These are phyloP conservation scores for Craterostigma plantagineum DNA, from an alignment of 257 asterid species.

Conservation along the genomic window DNA sequence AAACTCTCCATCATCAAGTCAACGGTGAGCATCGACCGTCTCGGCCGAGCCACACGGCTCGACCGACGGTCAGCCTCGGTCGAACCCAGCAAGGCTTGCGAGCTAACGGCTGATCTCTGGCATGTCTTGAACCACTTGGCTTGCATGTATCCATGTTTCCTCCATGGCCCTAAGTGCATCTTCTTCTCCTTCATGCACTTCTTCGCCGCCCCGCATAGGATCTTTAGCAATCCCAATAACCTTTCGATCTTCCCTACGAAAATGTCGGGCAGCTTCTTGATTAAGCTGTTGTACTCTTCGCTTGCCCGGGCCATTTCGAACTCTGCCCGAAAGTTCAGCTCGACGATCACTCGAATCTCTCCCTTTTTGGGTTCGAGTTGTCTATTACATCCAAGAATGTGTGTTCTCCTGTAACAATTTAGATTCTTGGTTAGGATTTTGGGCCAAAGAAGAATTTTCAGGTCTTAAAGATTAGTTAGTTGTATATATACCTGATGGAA, in stretches of 20 bases:
- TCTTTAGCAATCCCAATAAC: constrained; percentile 37
- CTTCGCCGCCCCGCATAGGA: constrained; percentile 52
- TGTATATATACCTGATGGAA: constrained; percentile 51
- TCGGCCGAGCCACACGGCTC: too few species aligned
- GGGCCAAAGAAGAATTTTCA: too few species aligned
- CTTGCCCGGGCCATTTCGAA: constrained; percentile 77
- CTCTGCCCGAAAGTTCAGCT: constrained; percentile 45
- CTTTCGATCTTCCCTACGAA: constrained; percentile 66
- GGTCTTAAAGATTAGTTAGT: too few species aligned
- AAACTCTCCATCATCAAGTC: too few species aligned
- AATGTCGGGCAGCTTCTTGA: constrained; percentile 40
- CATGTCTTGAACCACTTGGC: constrained; percentile 67
- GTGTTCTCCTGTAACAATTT: constrained; percentile 60
- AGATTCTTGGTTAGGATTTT: too few species aligned
- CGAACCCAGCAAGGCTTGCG: constrained; percentile 14
- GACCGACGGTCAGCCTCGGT: too few species aligned
- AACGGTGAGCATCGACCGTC: too few species aligned
- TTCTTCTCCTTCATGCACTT: constrained; percentile 82
- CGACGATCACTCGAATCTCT: constrained; percentile 52
- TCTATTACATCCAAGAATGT: constrained; percentile 65
- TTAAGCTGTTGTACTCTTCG: constrained; percentile 49
- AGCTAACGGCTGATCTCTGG: constrained; percentile 19
- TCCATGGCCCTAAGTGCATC: constrained; percentile 92
- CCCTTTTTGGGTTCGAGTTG: constrained; percentile 38
- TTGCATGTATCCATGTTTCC: constrained; percentile 79